Conservation (phyloP, 2,329 filamentous ascomycete genomes). For the Penicillium sp. region DNA sequence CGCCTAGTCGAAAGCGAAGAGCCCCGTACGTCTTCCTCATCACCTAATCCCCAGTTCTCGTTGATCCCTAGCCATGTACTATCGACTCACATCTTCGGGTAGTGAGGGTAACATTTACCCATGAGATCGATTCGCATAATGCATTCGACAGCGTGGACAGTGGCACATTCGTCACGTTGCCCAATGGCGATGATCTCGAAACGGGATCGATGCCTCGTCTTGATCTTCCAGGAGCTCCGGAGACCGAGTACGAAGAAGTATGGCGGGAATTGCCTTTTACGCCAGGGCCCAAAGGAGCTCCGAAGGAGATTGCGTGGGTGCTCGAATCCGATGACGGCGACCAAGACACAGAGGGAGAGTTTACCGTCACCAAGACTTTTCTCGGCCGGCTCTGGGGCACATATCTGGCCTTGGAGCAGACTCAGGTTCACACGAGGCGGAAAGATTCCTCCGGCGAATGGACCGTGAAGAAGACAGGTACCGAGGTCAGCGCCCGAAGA, state of each 20-base stretch:
- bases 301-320: constrained; percentile 25
- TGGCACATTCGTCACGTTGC: constrained; percentile 33
- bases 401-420: constrained; percentile 26
- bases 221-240: constrained; percentile 27
- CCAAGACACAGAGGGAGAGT: constrained; percentile 10
- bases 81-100: not conserved
- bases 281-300: constrained; percentile 23
- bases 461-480: constrained; percentile 17
- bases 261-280: constrained; percentile 49
- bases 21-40: constrained; percentile 23
- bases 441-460: constrained; percentile 7
- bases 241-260: constrained; percentile 57
- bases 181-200: constrained; percentile 39
- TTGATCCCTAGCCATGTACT: not conserved
- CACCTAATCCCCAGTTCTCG: not conserved
- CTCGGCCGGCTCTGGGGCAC: constrained; percentile 28
- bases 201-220: constrained; percentile 35
- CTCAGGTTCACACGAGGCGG: constrained; percentile 13
- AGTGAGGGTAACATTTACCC: constrained; percentile 36
- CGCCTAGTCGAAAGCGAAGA: constrained; percentile 32
- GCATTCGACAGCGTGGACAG: constrained; percentile 31
- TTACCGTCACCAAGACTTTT: constrained; percentile 24
- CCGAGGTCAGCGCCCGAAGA: constrained; percentile 24
- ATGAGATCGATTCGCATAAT: constrained; percentile 35
- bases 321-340: constrained; percentile 21